phyloP scores from a whole-genome alignment of 106 monocot species.

The Amphibolis antarctica region DNA sequence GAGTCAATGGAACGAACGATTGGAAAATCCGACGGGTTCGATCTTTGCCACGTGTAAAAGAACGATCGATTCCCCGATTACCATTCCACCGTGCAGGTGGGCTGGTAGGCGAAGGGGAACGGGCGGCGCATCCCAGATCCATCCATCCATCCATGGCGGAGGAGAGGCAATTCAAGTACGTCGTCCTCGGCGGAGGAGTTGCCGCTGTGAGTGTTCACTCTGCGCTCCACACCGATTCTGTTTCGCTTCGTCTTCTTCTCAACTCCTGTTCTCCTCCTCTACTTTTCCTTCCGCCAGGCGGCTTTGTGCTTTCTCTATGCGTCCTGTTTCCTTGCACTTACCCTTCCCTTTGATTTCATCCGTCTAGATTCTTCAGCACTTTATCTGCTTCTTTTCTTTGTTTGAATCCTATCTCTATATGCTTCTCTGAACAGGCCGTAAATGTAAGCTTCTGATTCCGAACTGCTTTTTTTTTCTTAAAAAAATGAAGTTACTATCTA shows the following conservation, averaged over 20 bases:
- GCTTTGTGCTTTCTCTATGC: too few species aligned
- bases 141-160: slow-evolving; percentile 14
- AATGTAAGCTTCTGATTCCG: too few species aligned
- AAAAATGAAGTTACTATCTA: too few species aligned
- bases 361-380: background rate
- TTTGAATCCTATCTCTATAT: background rate
- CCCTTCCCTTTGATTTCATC: too few species aligned
- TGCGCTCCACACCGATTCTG: background rate
- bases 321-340: too few species aligned
- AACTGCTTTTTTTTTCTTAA: background rate
- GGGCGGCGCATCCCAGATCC: too few species aligned
- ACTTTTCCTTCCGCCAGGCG: background rate
- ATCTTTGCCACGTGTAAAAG: too few species aligned
- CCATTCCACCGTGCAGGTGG: too few species aligned
- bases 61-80: too few species aligned
- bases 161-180: slow-evolving; percentile 25
- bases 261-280: background rate
- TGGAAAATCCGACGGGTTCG: too few species aligned
- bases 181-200: slow-evolving; percentile 25
- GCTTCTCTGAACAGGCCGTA: background rate
- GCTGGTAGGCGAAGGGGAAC: too few species aligned
- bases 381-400: background rate
- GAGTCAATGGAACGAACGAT: too few species aligned
- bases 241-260: background rate
- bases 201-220: slow-evolving; percentile 15